Evolutionary conservation across 2,329 filamentous ascomycete species (phyloP).

Genomic region (Alternaria sp.): DNA sequence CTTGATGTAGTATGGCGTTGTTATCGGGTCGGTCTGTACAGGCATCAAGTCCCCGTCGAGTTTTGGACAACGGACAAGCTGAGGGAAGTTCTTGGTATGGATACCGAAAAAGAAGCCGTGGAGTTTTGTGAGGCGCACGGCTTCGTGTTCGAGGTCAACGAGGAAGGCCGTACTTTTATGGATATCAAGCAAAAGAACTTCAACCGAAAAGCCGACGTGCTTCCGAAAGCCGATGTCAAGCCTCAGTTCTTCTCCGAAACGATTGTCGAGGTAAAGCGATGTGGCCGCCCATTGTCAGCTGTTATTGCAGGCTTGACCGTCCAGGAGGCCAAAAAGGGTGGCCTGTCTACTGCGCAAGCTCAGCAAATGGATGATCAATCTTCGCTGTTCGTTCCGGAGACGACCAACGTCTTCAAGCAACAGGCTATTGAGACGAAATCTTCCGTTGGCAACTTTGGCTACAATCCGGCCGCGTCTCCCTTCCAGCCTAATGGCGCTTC

Average conservation of each 20-base stretch:
- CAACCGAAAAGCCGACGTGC: slow-evolving; percentile 27
- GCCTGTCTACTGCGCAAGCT: slow-evolving; percentile 56
- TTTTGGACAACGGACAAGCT: slow-evolving; percentile 66
- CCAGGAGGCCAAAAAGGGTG: slow-evolving; percentile 58
- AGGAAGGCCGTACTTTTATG: slow-evolving; percentile 59
- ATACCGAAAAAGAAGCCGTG: slow-evolving; percentile 62
- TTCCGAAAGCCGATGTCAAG: slow-evolving; percentile 33
- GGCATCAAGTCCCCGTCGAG: slow-evolving; percentile 48
- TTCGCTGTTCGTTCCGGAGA: slow-evolving; percentile 54
- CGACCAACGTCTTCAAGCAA: slow-evolving; percentile 23
- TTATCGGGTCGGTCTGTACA: slow-evolving; percentile 61
- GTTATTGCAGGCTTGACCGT: slow-evolving; percentile 66
- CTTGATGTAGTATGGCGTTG: slow-evolving; percentile 64
- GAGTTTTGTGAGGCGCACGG: slow-evolving; percentile 64
- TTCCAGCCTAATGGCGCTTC: slow-evolving; percentile 25
- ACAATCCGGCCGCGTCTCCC: slow-evolving; percentile 29
- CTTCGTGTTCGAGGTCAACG: slow-evolving; percentile 58
- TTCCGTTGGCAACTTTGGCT: not conserved
- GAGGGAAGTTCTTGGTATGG: slow-evolving; percentile 62
- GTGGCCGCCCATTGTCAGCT: slow-evolving; percentile 63
- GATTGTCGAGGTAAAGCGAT: slow-evolving; percentile 67
- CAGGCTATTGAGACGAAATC: slow-evolving; percentile 3
- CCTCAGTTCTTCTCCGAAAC: slow-evolving; percentile 62
- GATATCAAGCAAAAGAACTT: slow-evolving; percentile 60
- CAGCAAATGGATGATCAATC: slow-evolving; percentile 29